phyloP scores from a whole-genome alignment of 2,329 filamentous ascomycete species.

The Calonectria multiphialidica region DNA sequence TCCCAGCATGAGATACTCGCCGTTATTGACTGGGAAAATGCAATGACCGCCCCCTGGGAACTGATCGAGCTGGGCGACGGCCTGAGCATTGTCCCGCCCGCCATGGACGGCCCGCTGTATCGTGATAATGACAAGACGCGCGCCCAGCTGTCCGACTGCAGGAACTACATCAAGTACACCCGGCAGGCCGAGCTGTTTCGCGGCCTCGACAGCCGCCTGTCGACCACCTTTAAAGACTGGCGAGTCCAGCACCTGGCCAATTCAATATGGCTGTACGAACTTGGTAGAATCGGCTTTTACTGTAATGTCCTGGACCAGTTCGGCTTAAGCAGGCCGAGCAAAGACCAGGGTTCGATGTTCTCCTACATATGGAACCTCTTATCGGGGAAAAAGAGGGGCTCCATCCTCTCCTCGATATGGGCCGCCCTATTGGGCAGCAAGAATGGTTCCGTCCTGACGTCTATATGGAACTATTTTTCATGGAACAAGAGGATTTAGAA shows the following conservation, averaged over 20 bases:
- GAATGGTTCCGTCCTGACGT: not conserved
- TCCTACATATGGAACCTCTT: conserved; percentile 1
- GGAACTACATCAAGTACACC: not conserved
- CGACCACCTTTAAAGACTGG: not conserved
- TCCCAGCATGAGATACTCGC: conserved; percentile 39
- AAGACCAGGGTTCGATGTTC: not conserved
- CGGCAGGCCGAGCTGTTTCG: not conserved
- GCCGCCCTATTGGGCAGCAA: not conserved
- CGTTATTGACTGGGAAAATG: conserved; percentile 49
- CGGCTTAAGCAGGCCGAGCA: not conserved
- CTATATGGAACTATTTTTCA: conserved; percentile 6
- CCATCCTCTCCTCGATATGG: not conserved
- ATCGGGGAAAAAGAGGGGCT: not conserved
- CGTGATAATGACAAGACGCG: not conserved
- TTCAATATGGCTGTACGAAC: not conserved
- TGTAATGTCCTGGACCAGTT: conserved; percentile 7
- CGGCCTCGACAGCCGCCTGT: not conserved
- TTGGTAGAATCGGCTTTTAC: conserved; percentile 1
- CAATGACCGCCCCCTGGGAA: conserved; percentile 41
- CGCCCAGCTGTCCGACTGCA: not conserved
- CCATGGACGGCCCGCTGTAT: conserved; percentile 1
- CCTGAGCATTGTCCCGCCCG: not conserved
- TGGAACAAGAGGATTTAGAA: not conserved
- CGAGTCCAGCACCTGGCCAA: conserved; percentile 7
- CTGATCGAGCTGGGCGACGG: conserved; percentile 26